These are phyloP conservation scores for slime mould (Dictyostelium discoideum) DNA, from an alignment of 78 protist genomes.

Conservation along the genomic window DNA sequence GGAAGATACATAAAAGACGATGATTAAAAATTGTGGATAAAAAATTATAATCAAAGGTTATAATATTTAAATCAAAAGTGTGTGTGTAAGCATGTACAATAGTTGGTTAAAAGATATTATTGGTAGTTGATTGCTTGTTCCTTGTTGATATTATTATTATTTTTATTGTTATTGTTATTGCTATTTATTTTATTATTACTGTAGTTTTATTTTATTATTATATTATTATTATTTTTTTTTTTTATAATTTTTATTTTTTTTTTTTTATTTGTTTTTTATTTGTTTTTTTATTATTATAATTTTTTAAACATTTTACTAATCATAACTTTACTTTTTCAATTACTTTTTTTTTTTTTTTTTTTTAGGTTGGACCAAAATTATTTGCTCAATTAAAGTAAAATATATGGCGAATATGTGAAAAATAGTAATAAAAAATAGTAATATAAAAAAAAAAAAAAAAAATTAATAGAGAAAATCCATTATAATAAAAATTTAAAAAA, in stretches of 20 bases:
- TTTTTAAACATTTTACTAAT: not conserved
- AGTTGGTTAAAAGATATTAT: not conserved
- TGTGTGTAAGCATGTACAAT: not conserved
- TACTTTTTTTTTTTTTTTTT: not conserved
- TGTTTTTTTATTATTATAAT: not conserved
- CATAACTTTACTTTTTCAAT: not conserved
- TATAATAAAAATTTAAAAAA: not conserved
- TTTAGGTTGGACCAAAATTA: conserved; percentile 51
- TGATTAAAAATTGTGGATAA: not conserved
- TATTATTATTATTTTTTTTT: not conserved
- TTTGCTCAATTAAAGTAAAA: conserved; percentile 34
- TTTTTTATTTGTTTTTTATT: not conserved
- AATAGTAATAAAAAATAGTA: not conserved
- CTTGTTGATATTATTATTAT: not conserved
- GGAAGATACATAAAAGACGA: not conserved
- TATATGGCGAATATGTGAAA: not conserved
- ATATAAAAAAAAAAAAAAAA: conserved; percentile 4
- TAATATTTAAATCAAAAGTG: not conserved
- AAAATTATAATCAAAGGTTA: not conserved
- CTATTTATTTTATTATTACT: not conserved
- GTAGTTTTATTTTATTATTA: not conserved
- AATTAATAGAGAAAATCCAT: not conserved
- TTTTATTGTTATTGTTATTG: not conserved
- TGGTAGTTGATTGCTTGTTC: not conserved
- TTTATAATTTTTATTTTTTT: not conserved